Conservation (phyloP, 306 rosid genomes). For the Medicago arabica region DNA sequence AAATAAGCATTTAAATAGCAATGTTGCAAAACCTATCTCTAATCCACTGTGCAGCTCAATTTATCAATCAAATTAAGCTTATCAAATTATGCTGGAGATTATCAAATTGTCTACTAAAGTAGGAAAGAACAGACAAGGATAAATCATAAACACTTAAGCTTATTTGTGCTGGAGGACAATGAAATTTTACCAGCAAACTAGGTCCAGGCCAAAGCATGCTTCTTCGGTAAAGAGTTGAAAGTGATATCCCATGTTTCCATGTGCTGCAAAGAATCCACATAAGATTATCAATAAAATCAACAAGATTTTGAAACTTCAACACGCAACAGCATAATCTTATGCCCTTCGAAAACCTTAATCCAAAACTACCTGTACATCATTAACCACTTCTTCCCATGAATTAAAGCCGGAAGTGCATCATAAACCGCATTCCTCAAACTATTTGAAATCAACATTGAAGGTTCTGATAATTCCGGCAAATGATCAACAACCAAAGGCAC, state of each 20-base stretch:
- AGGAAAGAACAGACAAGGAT: background rate
- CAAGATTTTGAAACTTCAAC: slow-evolving; percentile 15
- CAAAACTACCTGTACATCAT: slow-evolving; percentile 72
- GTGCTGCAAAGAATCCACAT: slow-evolving; percentile 56
- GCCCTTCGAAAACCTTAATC: slow-evolving; percentile 30
- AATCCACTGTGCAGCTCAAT: slow-evolving; percentile 1
- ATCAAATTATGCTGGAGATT: background rate
- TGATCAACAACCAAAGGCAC: slow-evolving; percentile 46
- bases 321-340: background rate
- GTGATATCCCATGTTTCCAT: slow-evolving; percentile 90
- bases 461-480: slow-evolving; percentile 67
- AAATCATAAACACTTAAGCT: slow-evolving; percentile 19
- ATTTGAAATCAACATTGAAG: slow-evolving; percentile 68
- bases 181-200: slow-evolving; percentile 79
- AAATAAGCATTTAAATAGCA: slow-evolving; percentile 13
- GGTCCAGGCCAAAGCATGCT: slow-evolving; percentile 90
- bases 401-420: slow-evolving; percentile 77
- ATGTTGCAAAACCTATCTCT: background rate
- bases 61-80: slow-evolving; percentile 19
- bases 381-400: slow-evolving; percentile 91
- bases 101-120: slow-evolving; percentile 16
- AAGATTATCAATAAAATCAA: background rate
- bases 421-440: slow-evolving; percentile 60
- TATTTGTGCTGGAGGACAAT: slow-evolving; percentile 18
- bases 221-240: slow-evolving; percentile 81